Base-by-base conservation (phyloP, 441 rosid genomes). In the Brassica hybrid region DNA sequence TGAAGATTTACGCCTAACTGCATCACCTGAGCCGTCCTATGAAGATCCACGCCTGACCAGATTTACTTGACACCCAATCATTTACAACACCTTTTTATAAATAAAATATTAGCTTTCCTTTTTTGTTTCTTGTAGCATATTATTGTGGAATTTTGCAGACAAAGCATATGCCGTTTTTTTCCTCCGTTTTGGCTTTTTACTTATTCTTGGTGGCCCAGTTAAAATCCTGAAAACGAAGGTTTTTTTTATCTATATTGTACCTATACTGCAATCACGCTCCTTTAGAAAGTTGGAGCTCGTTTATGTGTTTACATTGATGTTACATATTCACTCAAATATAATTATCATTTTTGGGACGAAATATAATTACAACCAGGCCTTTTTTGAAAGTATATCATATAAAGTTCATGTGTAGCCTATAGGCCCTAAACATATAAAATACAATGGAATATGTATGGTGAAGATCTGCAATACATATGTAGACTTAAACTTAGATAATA, bases 21-120 rank as follows among this genome's bases (percentile, higher is more conserved):
- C n/a, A n/a, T n/a, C n/a, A n/a, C n/a, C n/a, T n/a, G n/a, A n/a
- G n/a, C n/a, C n/a, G n/a, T n/a, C n/a, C n/a, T n/a, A n/a, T n/a
- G n/a, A n/a, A n/a, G n/a, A n/a, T n/a, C n/a, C n/a, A n/a, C n/a
- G 27, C 27, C 27, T 25, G 27, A 25, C 27, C 27, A 25, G 27
- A 25, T 25, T 25, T 25, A 25, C 27, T 25, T 25, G 71, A 75
- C n/a, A 43, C 50, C 50, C 50, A 86, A 86, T 87, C 90, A 90
- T 90, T 87, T 81, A 74, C 38, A 9, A 72, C 83, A 58, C 67
- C 57, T 45, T 79, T 16, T 72, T 76, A 16, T 76, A 36, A 5
- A 66, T 7, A 68, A 76, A 84, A 79, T 73, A 64, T 74, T 58
- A 62, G 38, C 54, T 52, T 36, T 32, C 56, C 17, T 45, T 23